Base-by-base conservation (phyloP, 2,329 filamentous ascomycete genomes). In the Penicillium sp. region DNA sequence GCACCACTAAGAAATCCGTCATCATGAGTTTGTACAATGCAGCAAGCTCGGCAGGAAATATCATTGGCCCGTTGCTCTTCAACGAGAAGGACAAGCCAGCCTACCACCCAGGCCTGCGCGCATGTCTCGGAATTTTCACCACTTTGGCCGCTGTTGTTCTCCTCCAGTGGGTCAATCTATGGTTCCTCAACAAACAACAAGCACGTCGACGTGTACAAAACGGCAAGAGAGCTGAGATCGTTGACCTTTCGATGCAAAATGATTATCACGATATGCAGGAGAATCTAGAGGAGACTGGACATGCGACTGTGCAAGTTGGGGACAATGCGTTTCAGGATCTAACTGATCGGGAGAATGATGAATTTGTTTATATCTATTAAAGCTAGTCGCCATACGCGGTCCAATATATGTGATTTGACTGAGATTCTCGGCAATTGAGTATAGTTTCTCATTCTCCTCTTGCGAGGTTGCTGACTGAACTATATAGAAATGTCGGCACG, bases 11-110 rank as follows among this genome's bases (percentile, higher is more conserved):
- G 72, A 87, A 87, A 66, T 85, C 84, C 0, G 78, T 83, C 48
- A 79, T 85, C 39, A 85, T 88, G 79, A 83, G 82, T 0, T 72
- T 87, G 0, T 89, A 84, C 76, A 86, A 87, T 63, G 85, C 83
- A 1, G 86, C 83, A 0, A 79, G 81, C 2, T 82, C 84, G 0
- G 79, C 82, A 0, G 87, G 87, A 3, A 88, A 89, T 68, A 87
- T 90, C 55, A 79, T 89, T 65, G 87, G 86, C 0, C 87, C 86
- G 0, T 70, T 88, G 0, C 76, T 89, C 0, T 89, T 89, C 73
- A 79, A 76, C 59, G 72, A 78, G 10, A 75, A 76, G 6, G 84
- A 88, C 56, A 82, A 83, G 0, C 87, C 86, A 0, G 67, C 71
- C 6, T 89, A 89, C 62, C 77, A 76, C 3, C 82, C 82, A 0